These are phyloP conservation scores for Candida nitratophila DNA, from an alignment of 805 yeast species.

Conservation along the genomic window DNA sequence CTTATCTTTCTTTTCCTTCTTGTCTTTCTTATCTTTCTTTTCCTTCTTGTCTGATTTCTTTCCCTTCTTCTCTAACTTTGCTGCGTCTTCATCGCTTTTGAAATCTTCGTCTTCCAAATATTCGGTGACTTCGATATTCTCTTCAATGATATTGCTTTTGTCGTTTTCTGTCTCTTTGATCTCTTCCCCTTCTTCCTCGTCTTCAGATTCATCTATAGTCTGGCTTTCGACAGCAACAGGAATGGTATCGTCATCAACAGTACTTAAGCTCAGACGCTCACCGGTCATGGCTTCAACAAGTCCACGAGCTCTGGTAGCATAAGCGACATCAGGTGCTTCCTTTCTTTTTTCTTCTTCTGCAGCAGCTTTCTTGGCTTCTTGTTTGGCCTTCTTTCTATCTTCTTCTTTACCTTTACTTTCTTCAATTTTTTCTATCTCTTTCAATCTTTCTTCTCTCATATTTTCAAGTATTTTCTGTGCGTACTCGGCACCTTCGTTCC, in stretches of 20 bases:
- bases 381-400: slow-evolving; percentile 4
- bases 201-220: slow-evolving; percentile 1
- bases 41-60: slow-evolving; percentile 12
- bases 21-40: slow-evolving; percentile 8
- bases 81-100: slow-evolving; percentile 3
- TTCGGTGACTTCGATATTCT: slow-evolving; percentile 32
- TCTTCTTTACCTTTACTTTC: slow-evolving; percentile 11
- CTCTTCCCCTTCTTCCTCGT: slow-evolving; percentile 5
- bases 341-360: slow-evolving; percentile 9
- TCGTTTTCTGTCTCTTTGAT: slow-evolving; percentile 1
- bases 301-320: slow-evolving; percentile 34
- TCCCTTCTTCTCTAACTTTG: slow-evolving; percentile 7
- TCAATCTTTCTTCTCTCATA: slow-evolving; percentile 12
- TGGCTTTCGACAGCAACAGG: too few relatives aligned
- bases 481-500: slow-evolving; percentile 47
- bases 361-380: slow-evolving; percentile 7
- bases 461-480: slow-evolving; percentile 34
- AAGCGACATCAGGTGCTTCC: slow-evolving; percentile 27
- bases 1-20: slow-evolving; percentile 9
- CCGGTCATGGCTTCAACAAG: slow-evolving; percentile 29
- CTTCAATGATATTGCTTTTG: slow-evolving; percentile 28
- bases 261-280: slow-evolving; percentile 27
- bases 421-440: slow-evolving; percentile 8
- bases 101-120: slow-evolving; percentile 1
- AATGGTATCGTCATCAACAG: slow-evolving; percentile 18